phyloP scores from a whole-genome alignment of 305 asterid genomes.

The Withania somnifera region DNA sequence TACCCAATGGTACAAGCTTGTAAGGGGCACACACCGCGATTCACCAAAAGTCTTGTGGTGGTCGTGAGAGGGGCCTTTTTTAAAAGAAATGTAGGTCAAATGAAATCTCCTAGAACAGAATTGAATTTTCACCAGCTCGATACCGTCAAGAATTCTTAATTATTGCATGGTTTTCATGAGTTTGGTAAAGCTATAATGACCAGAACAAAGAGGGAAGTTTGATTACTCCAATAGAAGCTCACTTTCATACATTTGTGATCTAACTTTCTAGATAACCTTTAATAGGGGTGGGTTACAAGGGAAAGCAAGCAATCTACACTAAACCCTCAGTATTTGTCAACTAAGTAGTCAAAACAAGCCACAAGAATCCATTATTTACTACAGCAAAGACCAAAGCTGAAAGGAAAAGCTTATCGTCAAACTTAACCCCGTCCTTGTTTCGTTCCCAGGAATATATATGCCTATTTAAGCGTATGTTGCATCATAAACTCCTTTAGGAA shows the following conservation, averaged over 20 bases:
- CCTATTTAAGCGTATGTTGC: background rate
- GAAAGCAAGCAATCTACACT: background rate
- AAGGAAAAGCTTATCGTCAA: background rate
- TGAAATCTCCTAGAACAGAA: too few species aligned
- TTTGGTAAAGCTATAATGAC: background rate
- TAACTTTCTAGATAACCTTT: background rate
- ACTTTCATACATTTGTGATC: background rate
- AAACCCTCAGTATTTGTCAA: background rate
- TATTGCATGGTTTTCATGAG: background rate
- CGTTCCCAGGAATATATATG: background rate
- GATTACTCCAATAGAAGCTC: background rate
- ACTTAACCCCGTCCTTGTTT: background rate
- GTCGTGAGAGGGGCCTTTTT: background rate
- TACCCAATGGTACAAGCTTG: too few species aligned
- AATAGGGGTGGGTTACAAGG: background rate
- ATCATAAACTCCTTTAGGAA: background rate
- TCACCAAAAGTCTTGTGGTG: background rate
- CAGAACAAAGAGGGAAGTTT: background rate
- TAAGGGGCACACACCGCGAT: background rate
- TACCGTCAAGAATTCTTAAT: too few species aligned
- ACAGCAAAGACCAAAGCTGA: background rate
- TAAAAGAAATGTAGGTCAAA: background rate
- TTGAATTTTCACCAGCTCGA: too few species aligned
- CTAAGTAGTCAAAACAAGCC: background rate
- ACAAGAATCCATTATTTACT: background rate